phyloP scores from a whole-genome alignment of 2,329 filamentous ascomycete genomes.

The Penicillium occitanis region DNA sequence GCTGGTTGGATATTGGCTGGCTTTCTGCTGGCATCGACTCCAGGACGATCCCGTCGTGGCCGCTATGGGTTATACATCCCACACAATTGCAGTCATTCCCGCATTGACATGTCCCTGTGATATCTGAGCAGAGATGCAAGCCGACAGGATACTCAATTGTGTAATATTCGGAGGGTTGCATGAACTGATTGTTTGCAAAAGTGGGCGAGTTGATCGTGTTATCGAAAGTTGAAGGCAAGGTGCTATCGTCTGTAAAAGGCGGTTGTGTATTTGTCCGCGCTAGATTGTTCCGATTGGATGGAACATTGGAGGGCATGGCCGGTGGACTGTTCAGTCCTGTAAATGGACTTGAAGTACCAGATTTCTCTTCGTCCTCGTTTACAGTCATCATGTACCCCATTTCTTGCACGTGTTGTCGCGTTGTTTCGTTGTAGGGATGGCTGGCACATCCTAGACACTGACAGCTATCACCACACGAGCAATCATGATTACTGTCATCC shows the following conservation, averaged over 20 bases:
- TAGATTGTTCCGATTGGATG: conserved; percentile 1
- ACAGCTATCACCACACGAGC: conserved; percentile 47
- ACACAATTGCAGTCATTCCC: conserved; percentile 54
- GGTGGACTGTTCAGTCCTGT: conserved; percentile 23
- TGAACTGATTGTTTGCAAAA: conserved; percentile 32
- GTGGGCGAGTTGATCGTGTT: conserved; percentile 24
- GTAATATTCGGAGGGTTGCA: conserved; percentile 45
- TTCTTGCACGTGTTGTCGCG: conserved; percentile 46
- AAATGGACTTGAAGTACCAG: conserved; percentile 28
- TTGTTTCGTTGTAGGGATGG: conserved; percentile 50
- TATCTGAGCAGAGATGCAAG: conserved; percentile 46
- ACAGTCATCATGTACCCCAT: conserved; percentile 46
- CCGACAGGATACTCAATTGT: conserved; percentile 45
- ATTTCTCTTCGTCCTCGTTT: conserved; percentile 31
- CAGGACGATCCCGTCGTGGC: conserved; percentile 48
- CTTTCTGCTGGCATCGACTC: conserved; percentile 24
- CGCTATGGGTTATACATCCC: conserved; percentile 55
- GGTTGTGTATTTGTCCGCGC: background rate
- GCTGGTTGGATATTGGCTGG: conserved; percentile 13
- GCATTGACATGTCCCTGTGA: conserved; percentile 53
- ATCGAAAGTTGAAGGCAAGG: conserved; percentile 12
- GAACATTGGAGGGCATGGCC: conserved; percentile 18
- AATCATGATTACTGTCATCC: conserved; percentile 35
- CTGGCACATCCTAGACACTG: conserved; percentile 48
- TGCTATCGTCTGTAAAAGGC: conserved; percentile 9